Base-by-base conservation (phyloP, 148 eudicot species). In the Amaranthus palmeri region DNA sequence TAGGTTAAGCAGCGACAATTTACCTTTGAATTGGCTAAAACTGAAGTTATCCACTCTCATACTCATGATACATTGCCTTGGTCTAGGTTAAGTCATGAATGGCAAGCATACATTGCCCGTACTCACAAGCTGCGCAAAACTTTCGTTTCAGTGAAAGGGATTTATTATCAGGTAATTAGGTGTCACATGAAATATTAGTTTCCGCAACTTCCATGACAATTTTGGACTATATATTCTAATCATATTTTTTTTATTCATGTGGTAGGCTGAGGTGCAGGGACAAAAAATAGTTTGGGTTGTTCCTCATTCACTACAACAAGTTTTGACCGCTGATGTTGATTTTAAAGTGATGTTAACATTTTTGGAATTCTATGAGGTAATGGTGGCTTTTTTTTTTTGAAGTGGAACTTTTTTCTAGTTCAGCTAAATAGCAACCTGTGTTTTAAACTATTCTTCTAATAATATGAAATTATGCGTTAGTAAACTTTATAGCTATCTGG, bases 261-360 rank as follows among this genome's bases (percentile, higher is more conserved):
- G 67, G 46, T 74, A 91, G 98, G 98, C 88, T 18, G 98, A 88
- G 77, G 83, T 95, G 56, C 87, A 86, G 57, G 98, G 98, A 49
- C 98, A 95, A 77, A 95, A 87, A 61, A 78, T 95, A 75, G 91
- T 96, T 73, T 95, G 98, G 98, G 77, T 95, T 67, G 82, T 92
- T 73, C 97, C 98, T 48, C 98, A 95, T 83, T 91, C 88, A n/a
- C 74, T 88, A 69, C 98, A 95, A 69, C 98, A 91, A 83, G 97
- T 95, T 7, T 67, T 95, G 81, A 85, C 97, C 54, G 87, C 83
- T 69, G 97, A 88, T 72, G 89, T 91, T 77, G 98, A 95, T 84
- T 91, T 84, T 60, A 87, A 85, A 18, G 83, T 95, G 62, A 83
- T 95, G 92, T 78, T 90, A 57, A 91, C 92, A 0, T 95, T 91